Conservation (phyloP, 2,329 filamentous ascomycete genomes). For the Blastomyces gilchristii region DNA sequence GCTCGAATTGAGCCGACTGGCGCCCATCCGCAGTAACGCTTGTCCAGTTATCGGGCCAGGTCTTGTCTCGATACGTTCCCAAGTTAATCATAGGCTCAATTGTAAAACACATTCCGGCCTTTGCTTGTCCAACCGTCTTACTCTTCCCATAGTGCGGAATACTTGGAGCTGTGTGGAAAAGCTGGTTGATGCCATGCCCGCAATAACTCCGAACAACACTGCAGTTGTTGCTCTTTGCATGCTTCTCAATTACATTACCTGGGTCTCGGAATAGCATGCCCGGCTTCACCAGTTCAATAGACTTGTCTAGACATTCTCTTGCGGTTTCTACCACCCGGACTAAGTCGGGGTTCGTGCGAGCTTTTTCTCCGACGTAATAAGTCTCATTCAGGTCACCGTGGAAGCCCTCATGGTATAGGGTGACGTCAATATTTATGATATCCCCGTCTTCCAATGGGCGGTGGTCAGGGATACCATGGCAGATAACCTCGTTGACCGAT, state of each 20-base stretch:
- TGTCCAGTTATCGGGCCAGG: slow-evolving; percentile 98
- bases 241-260: slow-evolving; percentile 89
- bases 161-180: slow-evolving; percentile 90
- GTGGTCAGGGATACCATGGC: slow-evolving; percentile 94
- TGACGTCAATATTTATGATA: slow-evolving; percentile 94
- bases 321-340: slow-evolving; percentile 86
- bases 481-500: slow-evolving; percentile 93
- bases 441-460: slow-evolving; percentile 80
- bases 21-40: slow-evolving; percentile 86
- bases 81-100: slow-evolving; percentile 98
- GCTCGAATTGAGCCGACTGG: slow-evolving; percentile 88
- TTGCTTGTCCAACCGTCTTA: slow-evolving; percentile 88
- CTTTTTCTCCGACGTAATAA: slow-evolving; percentile 90
- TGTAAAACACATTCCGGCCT: slow-evolving; percentile 96
- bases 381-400: slow-evolving; percentile 97
- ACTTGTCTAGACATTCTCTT: slow-evolving; percentile 77
- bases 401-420: slow-evolving; percentile 86
- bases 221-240: slow-evolving; percentile 74
- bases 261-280: slow-evolving; percentile 88
- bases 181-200: slow-evolving; percentile 84
- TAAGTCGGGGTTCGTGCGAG: slow-evolving; percentile 70
- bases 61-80: slow-evolving; percentile 83
- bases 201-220: slow-evolving; percentile 93
- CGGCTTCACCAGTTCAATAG: slow-evolving; percentile 86
- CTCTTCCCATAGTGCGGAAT: slow-evolving; percentile 98